A percentile compares a stretch with the other conserved stretches of the same genome.
phyloP scores from a whole-genome alignment of 1,284 basidiomycete species.

The Boletellus deceptivus region DNA sequence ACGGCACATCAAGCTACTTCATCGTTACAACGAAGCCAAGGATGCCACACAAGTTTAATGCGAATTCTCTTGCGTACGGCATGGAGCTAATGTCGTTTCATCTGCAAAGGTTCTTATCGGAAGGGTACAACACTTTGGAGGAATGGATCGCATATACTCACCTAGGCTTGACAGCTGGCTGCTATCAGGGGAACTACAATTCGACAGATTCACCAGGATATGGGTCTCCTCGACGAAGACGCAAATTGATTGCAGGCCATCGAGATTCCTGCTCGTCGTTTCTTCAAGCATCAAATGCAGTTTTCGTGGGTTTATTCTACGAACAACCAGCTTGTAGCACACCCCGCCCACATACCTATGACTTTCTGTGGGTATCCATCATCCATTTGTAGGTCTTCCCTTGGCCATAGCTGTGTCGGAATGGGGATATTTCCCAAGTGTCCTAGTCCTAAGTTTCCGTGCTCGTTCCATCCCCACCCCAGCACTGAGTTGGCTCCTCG shows the following conservation, averaged over 20 bases:
- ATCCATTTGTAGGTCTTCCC: slow-evolving; percentile 11
- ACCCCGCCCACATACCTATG: slow-evolving; percentile 62
- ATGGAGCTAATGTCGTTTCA: slow-evolving; percentile 1
- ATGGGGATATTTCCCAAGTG: slow-evolving; percentile 50
- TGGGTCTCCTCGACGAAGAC: slow-evolving; percentile 51
- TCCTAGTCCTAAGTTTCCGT: slow-evolving; percentile 82
- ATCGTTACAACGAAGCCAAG: slow-evolving; percentile 78
- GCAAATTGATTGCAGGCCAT: slow-evolving; percentile 20
- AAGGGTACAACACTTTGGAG: slow-evolving; percentile 32
- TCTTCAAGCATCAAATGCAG: not conserved
- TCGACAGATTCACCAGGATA: slow-evolving; percentile 67
- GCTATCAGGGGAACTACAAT: slow-evolving; percentile 61
- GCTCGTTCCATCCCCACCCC: slow-evolving; percentile 96
- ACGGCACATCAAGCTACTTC: slow-evolving; percentile 67
- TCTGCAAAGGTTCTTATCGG: slow-evolving; percentile 34
- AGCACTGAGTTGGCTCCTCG: slow-evolving; percentile 46
- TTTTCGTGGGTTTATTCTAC: slow-evolving; percentile 22
- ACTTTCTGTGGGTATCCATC: slow-evolving; percentile 16
- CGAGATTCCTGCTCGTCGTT: not conserved
- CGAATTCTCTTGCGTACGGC: not conserved
- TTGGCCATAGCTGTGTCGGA: slow-evolving; percentile 56
- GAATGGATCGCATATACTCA: slow-evolving; percentile 17
- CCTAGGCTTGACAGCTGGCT: slow-evolving; percentile 51
- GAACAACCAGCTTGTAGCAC: slow-evolving; percentile 73
- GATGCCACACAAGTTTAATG: slow-evolving; percentile 67